Base-by-base conservation (phyloP, 352 stramenopile species). In the Globisporangium spinosum region DNA sequence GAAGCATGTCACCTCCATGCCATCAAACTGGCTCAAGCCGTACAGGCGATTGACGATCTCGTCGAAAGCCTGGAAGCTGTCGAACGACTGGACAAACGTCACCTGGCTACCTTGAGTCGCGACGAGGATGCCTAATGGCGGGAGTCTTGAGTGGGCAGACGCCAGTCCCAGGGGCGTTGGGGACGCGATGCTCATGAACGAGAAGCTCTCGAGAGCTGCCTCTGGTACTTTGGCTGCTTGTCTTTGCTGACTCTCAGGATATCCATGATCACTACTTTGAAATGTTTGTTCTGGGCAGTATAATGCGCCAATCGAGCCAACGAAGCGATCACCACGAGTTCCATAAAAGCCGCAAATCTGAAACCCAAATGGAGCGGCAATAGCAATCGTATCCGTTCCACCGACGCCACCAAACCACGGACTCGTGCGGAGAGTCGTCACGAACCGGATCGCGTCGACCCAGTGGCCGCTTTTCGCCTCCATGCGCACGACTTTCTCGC, bases 381-480 rank as follows among this genome's bases (percentile, higher is more conserved):
- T 67, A 9, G 71, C 40, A 1, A 49, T 62, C 29, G 64, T 62
- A 17, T 77, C 64, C 0, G 35, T 51, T 1, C 81, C 79, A 34
- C 75, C 77, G 6, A 54, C 34, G 22, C 77, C 77, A 3, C 81
- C 81, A 68, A 84, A 87, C 79, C 78, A 87, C 23, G 78, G 70
- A 59, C 77, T 80, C 62, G 62, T 54, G 8, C 81, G 79, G 9
- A 75, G 23, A 32, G 73, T 90, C 10, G 81, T 87, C 17, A 70
- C 67, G 22, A 89, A 77, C 15, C 74, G 76, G 9, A 89, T 57
- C 10, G 76, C 72, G 29, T 90, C 81, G 29, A 90, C 69, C 78
- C 81, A 88, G 55, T 84, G 71, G 5, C 76, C 79, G 64, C 76
- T 82, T 22, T 65, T 78, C 4, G 85, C 74, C 49, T 84, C 77